Base-by-base conservation (phyloP, 1,284 basidiomycete species). In the Apiotrichum laibachii region DNA sequence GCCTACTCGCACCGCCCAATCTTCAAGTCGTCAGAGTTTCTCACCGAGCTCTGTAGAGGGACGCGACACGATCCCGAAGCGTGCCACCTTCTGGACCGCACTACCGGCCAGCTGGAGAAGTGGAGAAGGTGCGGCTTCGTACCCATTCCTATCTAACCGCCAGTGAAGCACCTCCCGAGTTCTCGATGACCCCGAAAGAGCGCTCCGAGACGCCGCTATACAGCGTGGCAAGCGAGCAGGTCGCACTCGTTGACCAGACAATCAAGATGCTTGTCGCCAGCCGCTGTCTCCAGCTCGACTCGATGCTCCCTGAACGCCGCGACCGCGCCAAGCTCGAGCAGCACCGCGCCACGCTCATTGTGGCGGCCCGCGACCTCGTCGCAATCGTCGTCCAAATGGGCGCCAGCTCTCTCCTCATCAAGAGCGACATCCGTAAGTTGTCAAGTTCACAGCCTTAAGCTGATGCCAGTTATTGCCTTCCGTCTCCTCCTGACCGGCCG, bases 401-500 rank as follows among this genome's bases (percentile, higher is more conserved):
- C 15, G 40, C 54, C 5, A 51, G 42, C 8, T 22, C 53, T 19
- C 50, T 53, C 5, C 51, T 62, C 15, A 19, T 34, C 13, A 47
- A 47, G 12, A 56, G 60, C 21, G 60, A 62, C 34, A 62, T 62
- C 15, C 40, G 56, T 57, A 50, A 51, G 56, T 52, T 16, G 26
- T 2, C 9, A 13, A 3, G 5, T 2, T 16, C 19, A 7, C 7
- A 5, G 42, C 15, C n/a, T 40, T 9, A 22, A 16, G 11, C n/a
- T n/a, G 16, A 10, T 13, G 12, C 7, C 33, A 53, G 51, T 65
- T 53, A 37, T 57, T 1, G 63, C 57, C 0, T 65, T 62, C 21
- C 58, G 55, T 0, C 31, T 65, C 12, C 39, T 65, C 10, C 52
- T 65, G 19, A 59, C 63, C 0, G 63, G 63, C 4, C 54, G 63